Conservation (phyloP, 2,329 filamentous ascomycete species). For the Trichoderma sp. region DNA sequence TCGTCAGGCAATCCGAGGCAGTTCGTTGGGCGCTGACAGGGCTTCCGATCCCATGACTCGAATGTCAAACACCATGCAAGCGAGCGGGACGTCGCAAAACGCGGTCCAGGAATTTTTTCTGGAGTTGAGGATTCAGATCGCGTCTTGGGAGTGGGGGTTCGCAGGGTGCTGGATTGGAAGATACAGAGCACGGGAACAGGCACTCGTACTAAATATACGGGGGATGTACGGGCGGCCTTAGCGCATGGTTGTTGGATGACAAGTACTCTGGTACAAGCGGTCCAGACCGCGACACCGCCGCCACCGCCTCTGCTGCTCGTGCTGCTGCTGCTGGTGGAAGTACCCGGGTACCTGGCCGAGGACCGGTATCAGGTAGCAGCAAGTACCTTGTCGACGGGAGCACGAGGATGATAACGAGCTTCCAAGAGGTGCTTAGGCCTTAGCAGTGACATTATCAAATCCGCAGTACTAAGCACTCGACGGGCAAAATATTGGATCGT, state of each 20-base stretch:
- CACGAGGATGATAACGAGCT: not conserved
- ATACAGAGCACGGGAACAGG: not conserved
- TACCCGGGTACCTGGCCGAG: not conserved
- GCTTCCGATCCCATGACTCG: slow-evolving; percentile 14
- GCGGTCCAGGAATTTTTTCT: slow-evolving; percentile 16
- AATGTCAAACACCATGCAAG: not conserved
- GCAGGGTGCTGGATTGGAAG: slow-evolving; percentile 9
- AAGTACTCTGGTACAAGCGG: not conserved
- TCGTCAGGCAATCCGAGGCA: not conserved
- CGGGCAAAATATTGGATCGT: not conserved
- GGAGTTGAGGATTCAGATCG: slow-evolving; percentile 4
- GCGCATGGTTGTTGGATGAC: not conserved
- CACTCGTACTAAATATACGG: not conserved
- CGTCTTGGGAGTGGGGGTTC: slow-evolving; percentile 3
- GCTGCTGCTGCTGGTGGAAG: not conserved
- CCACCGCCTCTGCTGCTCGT: not conserved
- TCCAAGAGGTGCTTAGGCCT: not conserved
- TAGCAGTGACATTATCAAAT: slow-evolving; percentile 1
- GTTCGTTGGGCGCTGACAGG: not conserved
- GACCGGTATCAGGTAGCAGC: not conserved
- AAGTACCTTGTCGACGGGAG: not conserved
- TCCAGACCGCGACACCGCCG: not conserved
- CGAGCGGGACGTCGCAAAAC: slow-evolving; percentile 16
- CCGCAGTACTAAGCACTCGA: not conserved
- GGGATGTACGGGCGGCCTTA: not conserved